phyloP scores from a whole-genome alignment of 2,329 filamentous ascomycete genomes.

The Stagonosporopsis chrysanthemi region DNA sequence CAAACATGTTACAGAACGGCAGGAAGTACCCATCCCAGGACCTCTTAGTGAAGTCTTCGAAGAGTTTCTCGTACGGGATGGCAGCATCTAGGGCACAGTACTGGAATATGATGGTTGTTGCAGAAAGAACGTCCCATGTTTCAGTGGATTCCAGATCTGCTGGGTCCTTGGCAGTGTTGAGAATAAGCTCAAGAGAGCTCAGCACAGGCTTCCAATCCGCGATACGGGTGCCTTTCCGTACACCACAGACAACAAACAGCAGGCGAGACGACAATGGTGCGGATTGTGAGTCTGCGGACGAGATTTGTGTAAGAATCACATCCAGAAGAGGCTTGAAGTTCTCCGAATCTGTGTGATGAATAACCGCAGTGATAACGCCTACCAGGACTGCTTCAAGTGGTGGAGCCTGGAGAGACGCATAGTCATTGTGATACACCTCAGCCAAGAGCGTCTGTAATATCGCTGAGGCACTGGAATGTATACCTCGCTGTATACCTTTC shows the following conservation, averaged over 20 bases:
- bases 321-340: constrained; percentile 75
- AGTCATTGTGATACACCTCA: constrained; percentile 36
- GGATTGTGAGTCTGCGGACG: constrained; percentile 55
- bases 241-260: constrained; percentile 74
- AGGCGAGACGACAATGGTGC: constrained; percentile 53
- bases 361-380: constrained; percentile 79
- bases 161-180: constrained; percentile 50
- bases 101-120: constrained; percentile 72
- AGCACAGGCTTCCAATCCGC: constrained; percentile 74
- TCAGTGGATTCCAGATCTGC: constrained; percentile 22
- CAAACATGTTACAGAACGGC: constrained; percentile 82
- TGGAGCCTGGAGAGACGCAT: constrained; percentile 54
- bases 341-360: constrained; percentile 80
- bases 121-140: constrained; percentile 52
- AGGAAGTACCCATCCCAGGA: constrained; percentile 77
- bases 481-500: constrained; percentile 65
- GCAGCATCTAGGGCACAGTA: constrained; percentile 80
- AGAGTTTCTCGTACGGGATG: constrained; percentile 71
- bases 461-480: constrained; percentile 65
- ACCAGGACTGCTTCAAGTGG: constrained; percentile 68
- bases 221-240: constrained; percentile 81
- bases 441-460: constrained; percentile 61
- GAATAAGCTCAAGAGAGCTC: constrained; percentile 46
- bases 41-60: constrained; percentile 71
- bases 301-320: constrained; percentile 57